Percentiles rank a stretch among this genome's conserved stretches.
Evolutionary conservation across 768 basidiomycete genomes (phyloP).

Genomic region (Rhodotorula kratochvilovae): DNA sequence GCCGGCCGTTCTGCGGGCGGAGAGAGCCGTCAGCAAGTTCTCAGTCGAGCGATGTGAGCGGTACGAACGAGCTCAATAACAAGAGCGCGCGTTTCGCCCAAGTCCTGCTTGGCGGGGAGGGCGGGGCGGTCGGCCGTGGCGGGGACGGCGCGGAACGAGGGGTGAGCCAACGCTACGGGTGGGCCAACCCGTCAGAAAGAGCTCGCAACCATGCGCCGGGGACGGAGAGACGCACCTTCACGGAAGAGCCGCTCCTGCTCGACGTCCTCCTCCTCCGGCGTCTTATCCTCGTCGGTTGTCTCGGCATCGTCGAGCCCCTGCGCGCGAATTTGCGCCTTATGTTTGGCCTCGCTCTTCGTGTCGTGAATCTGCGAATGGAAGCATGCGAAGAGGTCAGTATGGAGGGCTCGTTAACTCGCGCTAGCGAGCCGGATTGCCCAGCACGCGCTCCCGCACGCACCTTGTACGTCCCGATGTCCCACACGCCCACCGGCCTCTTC

Average conservation of each 20-base stretch:
- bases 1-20: neutral
- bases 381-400: too few relatives aligned
- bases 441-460: neutral
- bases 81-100: neutral
- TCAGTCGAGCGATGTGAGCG: neutral
- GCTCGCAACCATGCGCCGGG: too few relatives aligned
- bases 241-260: neutral
- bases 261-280: neutral
- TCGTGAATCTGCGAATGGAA: neutral
- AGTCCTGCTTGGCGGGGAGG: neutral
- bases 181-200: too few relatives aligned
- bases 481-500: constrained; percentile 1
- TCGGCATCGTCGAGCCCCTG: neutral
- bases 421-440: too few relatives aligned
- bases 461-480: constrained; percentile 23
- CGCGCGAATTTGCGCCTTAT: too few relatives aligned
- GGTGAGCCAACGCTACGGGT: neutral
- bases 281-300: neutral
- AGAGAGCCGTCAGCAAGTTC: neutral
- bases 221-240: neutral
- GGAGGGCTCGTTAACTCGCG: too few relatives aligned
- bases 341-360: neutral
- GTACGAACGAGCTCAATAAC: neutral
- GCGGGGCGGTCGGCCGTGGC: neutral
- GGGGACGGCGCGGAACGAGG: neutral